Evolutionary conservation across 2,329 filamentous ascomycete genomes (phyloP).

Genomic region (Calonectria crousiana): DNA sequence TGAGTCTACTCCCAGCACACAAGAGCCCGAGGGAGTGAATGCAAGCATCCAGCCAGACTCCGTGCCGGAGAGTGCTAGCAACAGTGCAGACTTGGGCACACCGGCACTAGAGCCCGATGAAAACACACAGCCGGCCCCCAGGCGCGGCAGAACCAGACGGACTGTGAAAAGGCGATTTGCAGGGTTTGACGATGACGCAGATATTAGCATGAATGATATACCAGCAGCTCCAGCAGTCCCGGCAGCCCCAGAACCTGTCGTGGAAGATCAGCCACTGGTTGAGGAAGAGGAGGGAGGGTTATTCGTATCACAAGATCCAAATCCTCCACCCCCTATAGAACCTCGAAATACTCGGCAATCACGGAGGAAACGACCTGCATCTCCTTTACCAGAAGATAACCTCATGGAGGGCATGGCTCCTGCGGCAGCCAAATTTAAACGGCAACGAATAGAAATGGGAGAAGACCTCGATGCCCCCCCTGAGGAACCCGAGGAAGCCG

Average conservation of each 20-base stretch:
- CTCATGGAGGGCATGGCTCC: slow-evolving; percentile 81
- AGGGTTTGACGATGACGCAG: slow-evolving; percentile 71
- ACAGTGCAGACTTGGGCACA: slow-evolving; percentile 23
- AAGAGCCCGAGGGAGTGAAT: slow-evolving; percentile 24
- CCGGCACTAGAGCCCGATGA: slow-evolving; percentile 31
- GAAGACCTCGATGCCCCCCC: slow-evolving; percentile 55
- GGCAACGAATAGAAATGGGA: slow-evolving; percentile 75
- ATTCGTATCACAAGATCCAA: slow-evolving; percentile 67
- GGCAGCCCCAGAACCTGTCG: neutral
- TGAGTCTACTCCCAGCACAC: slow-evolving; percentile 44
- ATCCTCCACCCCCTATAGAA: slow-evolving; percentile 37
- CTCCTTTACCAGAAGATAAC: slow-evolving; percentile 61
- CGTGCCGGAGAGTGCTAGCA: slow-evolving; percentile 12
- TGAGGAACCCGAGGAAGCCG: slow-evolving; percentile 41
- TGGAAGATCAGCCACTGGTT: slow-evolving; percentile 13
- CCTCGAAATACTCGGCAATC: slow-evolving; percentile 39
- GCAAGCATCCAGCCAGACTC: slow-evolving; percentile 15
- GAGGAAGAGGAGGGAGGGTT: slow-evolving; percentile 58
- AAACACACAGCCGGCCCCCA: slow-evolving; percentile 39
- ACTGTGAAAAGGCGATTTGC: slow-evolving; percentile 73
- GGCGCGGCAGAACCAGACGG: slow-evolving; percentile 48
- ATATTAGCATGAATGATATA: slow-evolving; percentile 51
- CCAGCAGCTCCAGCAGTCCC: slow-evolving; percentile 8
- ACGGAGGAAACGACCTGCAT: slow-evolving; percentile 61
- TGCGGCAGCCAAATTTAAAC: slow-evolving; percentile 82